Evolutionary conservation across 2,329 filamentous ascomycete species (phyloP).

Genomic region (Arthrobotrys pseudoclavata): DNA sequence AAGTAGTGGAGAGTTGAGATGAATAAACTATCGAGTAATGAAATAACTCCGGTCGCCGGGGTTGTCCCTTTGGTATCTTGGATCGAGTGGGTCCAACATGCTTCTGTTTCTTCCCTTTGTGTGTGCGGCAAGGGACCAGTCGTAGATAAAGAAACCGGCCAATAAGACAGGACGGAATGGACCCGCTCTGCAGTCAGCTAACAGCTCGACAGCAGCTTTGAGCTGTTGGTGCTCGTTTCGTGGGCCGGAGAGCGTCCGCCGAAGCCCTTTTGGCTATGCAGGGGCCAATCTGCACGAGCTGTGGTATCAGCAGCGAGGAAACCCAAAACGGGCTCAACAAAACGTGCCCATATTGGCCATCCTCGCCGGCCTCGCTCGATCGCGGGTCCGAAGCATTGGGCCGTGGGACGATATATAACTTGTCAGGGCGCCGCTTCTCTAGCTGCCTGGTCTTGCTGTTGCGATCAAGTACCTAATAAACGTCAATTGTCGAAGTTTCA

Average conservation of each 20-base stretch:
- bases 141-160: slow-evolving; percentile 38
- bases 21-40: slow-evolving; percentile 8
- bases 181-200: slow-evolving; percentile 18
- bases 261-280: slow-evolving; percentile 38
- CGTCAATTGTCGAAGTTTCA: neutral
- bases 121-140: slow-evolving; percentile 52
- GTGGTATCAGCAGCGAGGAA: slow-evolving; percentile 36
- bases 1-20: neutral
- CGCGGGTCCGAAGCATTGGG: slow-evolving; percentile 43
- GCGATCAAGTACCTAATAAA: neutral
- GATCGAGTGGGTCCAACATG: slow-evolving; percentile 16
- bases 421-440: neutral
- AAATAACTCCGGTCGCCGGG: slow-evolving; percentile 14
- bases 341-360: slow-evolving; percentile 10
- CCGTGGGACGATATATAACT: slow-evolving; percentile 30
- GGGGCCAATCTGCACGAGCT: slow-evolving; percentile 9
- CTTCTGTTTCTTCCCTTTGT: neutral
- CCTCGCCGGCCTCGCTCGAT: slow-evolving; percentile 50
- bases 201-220: slow-evolving; percentile 11
- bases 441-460: neutral
- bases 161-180: slow-evolving; percentile 27
- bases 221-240: slow-evolving; percentile 35
- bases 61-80: neutral
- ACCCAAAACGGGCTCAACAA: slow-evolving; percentile 50
- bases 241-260: slow-evolving; percentile 58